phyloP scores from a whole-genome alignment of 257 asterid species.

The Cinchona pubescens region DNA sequence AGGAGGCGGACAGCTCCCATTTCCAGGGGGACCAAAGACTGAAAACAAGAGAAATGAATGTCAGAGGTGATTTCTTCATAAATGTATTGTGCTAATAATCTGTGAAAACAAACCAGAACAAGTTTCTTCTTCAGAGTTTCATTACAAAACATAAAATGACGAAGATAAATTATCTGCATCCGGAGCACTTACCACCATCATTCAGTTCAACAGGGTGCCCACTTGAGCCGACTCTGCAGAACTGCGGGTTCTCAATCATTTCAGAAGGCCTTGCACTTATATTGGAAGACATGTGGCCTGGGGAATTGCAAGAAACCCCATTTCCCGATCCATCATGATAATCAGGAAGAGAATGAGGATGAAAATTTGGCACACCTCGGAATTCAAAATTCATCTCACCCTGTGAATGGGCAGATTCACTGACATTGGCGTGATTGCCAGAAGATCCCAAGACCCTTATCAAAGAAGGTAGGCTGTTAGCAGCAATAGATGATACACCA shows the following conservation, averaged over 20 bases:
- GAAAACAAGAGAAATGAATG: conserved; percentile 25
- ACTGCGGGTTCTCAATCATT: conserved; percentile 58
- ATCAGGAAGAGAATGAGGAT: conserved; percentile 81
- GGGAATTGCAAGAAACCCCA: conserved; percentile 64
- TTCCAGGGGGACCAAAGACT: conserved; percentile 75
- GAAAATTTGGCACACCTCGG: conserved; percentile 52
- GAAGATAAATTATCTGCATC: conserved; percentile 1
- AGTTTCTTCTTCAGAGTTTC: not conserved
- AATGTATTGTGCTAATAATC: not conserved
- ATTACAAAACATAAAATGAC: not conserved
- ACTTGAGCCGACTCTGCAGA: conserved; percentile 51
- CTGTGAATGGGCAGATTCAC: conserved; percentile 52
- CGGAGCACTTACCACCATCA: conserved; percentile 47
- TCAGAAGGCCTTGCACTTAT: conserved; percentile 51
- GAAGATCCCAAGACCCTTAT: conserved; percentile 48
- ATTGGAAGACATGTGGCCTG: conserved; percentile 58
- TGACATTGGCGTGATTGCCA: conserved; percentile 47
- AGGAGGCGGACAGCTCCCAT: conserved; percentile 82
- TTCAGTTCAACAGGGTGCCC: conserved; percentile 63
- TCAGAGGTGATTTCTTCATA: not conserved
- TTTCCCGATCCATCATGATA: conserved; percentile 62
- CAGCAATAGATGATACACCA: conserved; percentile 60
- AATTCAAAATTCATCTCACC: conserved; percentile 59
- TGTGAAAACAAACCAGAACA: not conserved
- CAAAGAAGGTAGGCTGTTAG: conserved; percentile 58